Percentiles rank a stretch among this genome's conserved stretches.
phyloP scores from a whole-genome alignment of 805 yeast genomes.

The Yamadazyma scolyti region DNA sequence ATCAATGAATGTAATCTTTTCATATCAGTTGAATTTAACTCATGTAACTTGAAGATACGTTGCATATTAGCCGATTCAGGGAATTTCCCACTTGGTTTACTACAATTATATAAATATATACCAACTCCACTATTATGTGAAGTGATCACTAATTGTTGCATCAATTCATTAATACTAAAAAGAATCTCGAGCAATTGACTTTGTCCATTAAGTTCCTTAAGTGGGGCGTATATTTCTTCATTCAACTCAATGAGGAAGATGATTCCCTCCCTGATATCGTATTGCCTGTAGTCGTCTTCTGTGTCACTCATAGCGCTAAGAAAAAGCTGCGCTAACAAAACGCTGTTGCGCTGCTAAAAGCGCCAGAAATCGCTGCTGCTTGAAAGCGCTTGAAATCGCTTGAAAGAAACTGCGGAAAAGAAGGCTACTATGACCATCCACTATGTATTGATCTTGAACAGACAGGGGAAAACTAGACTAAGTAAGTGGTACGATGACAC shows the following conservation, averaged over 20 bases:
- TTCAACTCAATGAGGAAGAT: slow-evolving; percentile 61
- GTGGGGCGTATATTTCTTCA: slow-evolving; percentile 36
- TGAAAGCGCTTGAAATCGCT: no score
- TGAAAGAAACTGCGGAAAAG: no score
- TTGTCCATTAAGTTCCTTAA: slow-evolving; percentile 31
- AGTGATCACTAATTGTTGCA: slow-evolving; percentile 62
- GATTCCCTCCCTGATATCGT: slow-evolving; percentile 60
- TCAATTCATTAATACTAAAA: slow-evolving; percentile 54
- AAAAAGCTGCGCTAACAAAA: no score
- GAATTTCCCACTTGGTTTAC: slow-evolving; percentile 24
- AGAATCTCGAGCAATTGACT: slow-evolving; percentile 52
- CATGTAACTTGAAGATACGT: slow-evolving; percentile 49
- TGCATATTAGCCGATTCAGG: slow-evolving; percentile 40
- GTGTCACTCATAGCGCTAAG: slow-evolving; percentile 2
- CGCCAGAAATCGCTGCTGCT: no score
- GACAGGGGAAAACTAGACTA: slow-evolving; percentile 90
- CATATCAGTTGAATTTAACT: slow-evolving; percentile 55
- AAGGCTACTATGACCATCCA: slow-evolving; percentile 77
- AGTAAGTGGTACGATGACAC: slow-evolving; percentile 65
- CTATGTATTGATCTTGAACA: slow-evolving; percentile 75
- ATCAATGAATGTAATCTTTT: slow-evolving; percentile 50
- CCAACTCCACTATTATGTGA: slow-evolving; percentile 74
- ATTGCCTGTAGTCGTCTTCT: slow-evolving; percentile 26
- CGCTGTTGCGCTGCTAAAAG: no score
- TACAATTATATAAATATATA: slow-evolving; percentile 56